Conservation (phyloP, 495 filamentous ascomycete genomes). For the Tirmania nivea region DNA sequence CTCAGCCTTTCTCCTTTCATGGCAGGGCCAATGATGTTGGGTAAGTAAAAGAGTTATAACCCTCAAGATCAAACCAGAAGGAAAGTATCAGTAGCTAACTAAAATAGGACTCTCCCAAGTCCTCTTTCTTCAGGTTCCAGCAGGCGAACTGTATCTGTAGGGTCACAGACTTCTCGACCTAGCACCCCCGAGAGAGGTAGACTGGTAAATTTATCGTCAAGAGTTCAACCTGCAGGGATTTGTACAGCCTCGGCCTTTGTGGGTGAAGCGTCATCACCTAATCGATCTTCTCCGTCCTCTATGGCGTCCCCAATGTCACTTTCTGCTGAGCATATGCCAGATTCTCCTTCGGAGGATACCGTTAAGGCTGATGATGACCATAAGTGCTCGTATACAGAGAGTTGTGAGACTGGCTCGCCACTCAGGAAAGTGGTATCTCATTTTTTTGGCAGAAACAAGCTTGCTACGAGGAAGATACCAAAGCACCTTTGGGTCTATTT, state of each 20-base stretch:
- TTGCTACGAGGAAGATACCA: conserved; percentile 45
- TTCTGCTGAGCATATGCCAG: not conserved
- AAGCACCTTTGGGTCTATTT: conserved; percentile 41
- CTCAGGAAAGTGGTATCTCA: conserved; percentile 61
- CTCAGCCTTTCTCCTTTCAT: too few relatives aligned
- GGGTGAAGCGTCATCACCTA: not conserved
- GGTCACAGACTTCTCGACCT: not conserved
- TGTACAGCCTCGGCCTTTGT: not conserved
- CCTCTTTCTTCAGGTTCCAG: not conserved
- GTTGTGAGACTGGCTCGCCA: conserved; percentile 30
- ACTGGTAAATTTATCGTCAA: not conserved
- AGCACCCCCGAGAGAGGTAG: not conserved
- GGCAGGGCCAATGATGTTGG: too few relatives aligned
- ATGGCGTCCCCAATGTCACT: not conserved
- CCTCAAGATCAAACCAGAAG: too few relatives aligned
- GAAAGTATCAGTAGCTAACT: too few relatives aligned
- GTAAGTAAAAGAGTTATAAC: too few relatives aligned
- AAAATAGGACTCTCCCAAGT: not conserved
- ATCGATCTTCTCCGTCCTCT: conserved; percentile 5
- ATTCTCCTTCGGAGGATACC: not conserved
- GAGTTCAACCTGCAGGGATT: not conserved
- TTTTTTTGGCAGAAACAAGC: conserved; percentile 76
- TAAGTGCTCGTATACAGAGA: conserved; percentile 16
- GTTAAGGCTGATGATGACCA: conserved; percentile 3
- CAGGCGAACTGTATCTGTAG: not conserved